Evolutionary conservation across 2,329 filamentous ascomycete species (phyloP).

Genomic region (Fusarium cyanostomum): DNA sequence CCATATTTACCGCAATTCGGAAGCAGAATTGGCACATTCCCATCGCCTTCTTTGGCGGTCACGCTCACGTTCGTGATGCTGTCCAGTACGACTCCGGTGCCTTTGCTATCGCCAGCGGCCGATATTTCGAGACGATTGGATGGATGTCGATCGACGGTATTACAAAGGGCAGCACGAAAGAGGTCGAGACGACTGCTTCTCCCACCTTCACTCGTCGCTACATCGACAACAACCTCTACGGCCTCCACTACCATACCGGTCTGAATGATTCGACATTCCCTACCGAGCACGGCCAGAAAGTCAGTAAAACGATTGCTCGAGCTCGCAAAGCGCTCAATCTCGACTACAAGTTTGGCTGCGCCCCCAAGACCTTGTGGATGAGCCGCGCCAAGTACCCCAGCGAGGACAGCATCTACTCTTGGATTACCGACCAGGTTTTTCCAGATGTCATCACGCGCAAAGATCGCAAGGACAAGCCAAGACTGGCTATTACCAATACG

Average conservation of each 20-base stretch:
- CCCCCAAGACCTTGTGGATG: conserved; percentile 84
- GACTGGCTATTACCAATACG: conserved; percentile 84
- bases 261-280: conserved; percentile 77
- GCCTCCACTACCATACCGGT: conserved; percentile 81
- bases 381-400: conserved; percentile 78
- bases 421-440: conserved; percentile 80
- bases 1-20: conserved; percentile 82
- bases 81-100: conserved; percentile 80
- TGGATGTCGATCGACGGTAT: conserved; percentile 86
- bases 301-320: conserved; percentile 73
- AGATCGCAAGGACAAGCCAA: conserved; percentile 67
- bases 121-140: conserved; percentile 95
- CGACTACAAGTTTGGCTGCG: conserved; percentile 82
- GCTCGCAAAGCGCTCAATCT: conserved; percentile 77
- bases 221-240: conserved; percentile 93
- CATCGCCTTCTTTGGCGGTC: conserved; percentile 92
- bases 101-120: conserved; percentile 83
- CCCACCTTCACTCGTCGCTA: conserved; percentile 80
- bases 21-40: conserved; percentile 80
- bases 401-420: conserved; percentile 80
- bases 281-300: conserved; percentile 77
- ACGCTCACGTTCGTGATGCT: conserved; percentile 89
- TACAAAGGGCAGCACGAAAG: conserved; percentile 43
- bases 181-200: conserved; percentile 46
- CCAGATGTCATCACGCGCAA: conserved; percentile 70